These are phyloP conservation scores for Cicer arietinum DNA, from an alignment of 306 rosid genomes.

Conservation along the genomic window DNA sequence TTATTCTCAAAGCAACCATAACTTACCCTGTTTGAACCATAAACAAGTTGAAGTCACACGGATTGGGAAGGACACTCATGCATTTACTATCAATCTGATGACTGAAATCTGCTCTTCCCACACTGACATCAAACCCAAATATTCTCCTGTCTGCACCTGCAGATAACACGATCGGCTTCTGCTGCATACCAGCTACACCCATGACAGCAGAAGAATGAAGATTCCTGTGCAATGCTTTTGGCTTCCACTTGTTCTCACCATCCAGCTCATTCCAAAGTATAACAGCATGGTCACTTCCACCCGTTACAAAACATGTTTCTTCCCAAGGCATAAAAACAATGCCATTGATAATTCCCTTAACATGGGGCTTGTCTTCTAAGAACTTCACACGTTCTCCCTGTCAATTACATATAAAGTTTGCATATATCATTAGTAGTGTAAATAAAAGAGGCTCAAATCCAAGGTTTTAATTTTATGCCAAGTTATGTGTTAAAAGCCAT, in stretches of 20 bases:
- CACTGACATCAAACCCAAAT: constrained; percentile 68
- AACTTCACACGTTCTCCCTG: constrained; percentile 78
- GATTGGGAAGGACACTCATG: constrained; percentile 96
- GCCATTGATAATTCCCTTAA: constrained; percentile 87
- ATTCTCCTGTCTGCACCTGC: constrained; percentile 94
- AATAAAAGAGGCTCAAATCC: constrained; percentile 32
- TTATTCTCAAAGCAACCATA: constrained; percentile 18
- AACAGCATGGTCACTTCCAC: constrained; percentile 95
- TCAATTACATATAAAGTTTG: constrained; percentile 45
- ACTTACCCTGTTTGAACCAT: constrained; percentile 96
- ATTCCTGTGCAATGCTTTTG: constrained; percentile 78
- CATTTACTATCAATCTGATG: constrained; percentile 96
- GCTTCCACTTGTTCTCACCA: constrained; percentile 72
- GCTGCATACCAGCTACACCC: constrained; percentile 96
- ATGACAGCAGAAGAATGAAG: constrained; percentile 95
- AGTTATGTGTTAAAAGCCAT: constrained; percentile 48
- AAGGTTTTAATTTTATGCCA: constrained; percentile 36
- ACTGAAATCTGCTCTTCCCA: constrained; percentile 76
- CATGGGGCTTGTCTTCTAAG: constrained; percentile 86
- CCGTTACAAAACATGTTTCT: constrained; percentile 74
- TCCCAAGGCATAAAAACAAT: constrained; percentile 90
- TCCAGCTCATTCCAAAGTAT: constrained; percentile 80
- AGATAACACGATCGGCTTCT: constrained; percentile 81
- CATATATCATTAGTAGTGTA: constrained; percentile 33
- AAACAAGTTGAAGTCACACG: constrained; percentile 87